These are phyloP conservation scores for Apiospora aurea DNA, from an alignment of 2,329 filamentous ascomycete genomes.

Conservation along the genomic window DNA sequence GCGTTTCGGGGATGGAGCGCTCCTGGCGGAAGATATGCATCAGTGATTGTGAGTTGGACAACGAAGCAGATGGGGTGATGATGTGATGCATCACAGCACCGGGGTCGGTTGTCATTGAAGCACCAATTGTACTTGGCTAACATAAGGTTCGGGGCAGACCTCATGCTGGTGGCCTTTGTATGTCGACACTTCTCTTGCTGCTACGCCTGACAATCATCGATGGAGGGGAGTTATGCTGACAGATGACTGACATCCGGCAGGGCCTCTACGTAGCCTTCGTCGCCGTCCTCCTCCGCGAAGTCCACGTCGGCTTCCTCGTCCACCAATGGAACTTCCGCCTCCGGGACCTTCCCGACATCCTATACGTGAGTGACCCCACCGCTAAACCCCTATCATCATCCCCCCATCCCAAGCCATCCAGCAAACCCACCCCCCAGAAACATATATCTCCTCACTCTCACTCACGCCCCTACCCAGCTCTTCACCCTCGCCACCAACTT, in stretches of 20 bases:
- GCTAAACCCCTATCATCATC: too few species aligned
- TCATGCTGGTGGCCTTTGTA: background rate
- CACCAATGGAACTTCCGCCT: conserved; percentile 43
- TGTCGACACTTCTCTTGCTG: background rate
- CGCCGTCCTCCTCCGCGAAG: background rate
- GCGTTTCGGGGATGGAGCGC: background rate
- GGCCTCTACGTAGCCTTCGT: background rate
- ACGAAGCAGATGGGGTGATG: background rate
- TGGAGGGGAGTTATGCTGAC: background rate
- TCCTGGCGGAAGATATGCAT: background rate
- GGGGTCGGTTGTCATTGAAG: too few species aligned
- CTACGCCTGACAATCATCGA: background rate
- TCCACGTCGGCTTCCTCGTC: conserved; percentile 43
- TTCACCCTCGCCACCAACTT: conserved; percentile 43
- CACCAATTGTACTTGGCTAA: too few species aligned
- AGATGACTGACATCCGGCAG: background rate
- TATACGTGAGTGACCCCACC: conserved; percentile 31
- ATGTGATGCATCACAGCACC: background rate
- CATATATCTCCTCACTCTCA: too few species aligned
- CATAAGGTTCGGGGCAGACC: background rate
- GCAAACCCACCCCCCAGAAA: too few species aligned
- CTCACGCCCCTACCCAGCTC: conserved; percentile 30
- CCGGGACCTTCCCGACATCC: conserved; percentile 34
- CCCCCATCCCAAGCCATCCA: background rate
- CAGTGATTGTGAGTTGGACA: background rate